Base-by-base conservation (phyloP, 225 moss, liverwort and hornwort species). In the Marchantia paleacea region DNA sequence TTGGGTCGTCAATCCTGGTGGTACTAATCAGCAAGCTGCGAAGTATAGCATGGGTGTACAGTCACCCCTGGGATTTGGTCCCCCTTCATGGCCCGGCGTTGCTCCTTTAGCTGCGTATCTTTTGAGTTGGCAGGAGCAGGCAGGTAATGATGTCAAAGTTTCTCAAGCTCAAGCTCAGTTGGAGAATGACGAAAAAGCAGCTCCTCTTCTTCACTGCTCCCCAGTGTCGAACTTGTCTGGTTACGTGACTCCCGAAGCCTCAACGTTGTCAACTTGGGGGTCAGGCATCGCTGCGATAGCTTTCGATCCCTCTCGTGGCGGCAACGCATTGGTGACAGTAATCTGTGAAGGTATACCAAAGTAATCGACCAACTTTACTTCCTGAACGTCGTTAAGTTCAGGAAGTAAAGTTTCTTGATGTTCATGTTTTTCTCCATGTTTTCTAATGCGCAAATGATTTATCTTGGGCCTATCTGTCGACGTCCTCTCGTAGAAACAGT, bases 251-350 rank as follows among this genome's bases (percentile, higher is more conserved):
- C 95, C 97, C 74, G 93, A 95, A 74, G 94, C 92, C 25, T 87
- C 90, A 72, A 87, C 91, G 50, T 84, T 87, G 52, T 87, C 93
- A 83, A 89, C 87, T 69, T 99, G 95, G 95, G 95, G 95, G 20
- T 94, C 93, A 73, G 95, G 97, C 79, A 90, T 99, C 55, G 81
- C 84, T 49, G 85, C 87, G 73, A 85, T 95, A 77, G 97, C 90
- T 49, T 99, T 99, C 80, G 97, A 99, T 88, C 97, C 97, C 52
- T 95, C 95, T 67, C 82, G 89, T 67, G 95, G 95, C 60, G 97
- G 97, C 50, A 89, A 93, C 80, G 90, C 91, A 39, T 87, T 99
- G 60, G 85, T 91, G 55, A 90, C 95, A 55, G 80, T 91, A 16
- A 89, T 93, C 20, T 87, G 91, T 81, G 97, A 99, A 92, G 97